phyloP scores from a whole-genome alignment of 2,329 filamentous ascomycete species.

The Bipolaris victoriae region DNA sequence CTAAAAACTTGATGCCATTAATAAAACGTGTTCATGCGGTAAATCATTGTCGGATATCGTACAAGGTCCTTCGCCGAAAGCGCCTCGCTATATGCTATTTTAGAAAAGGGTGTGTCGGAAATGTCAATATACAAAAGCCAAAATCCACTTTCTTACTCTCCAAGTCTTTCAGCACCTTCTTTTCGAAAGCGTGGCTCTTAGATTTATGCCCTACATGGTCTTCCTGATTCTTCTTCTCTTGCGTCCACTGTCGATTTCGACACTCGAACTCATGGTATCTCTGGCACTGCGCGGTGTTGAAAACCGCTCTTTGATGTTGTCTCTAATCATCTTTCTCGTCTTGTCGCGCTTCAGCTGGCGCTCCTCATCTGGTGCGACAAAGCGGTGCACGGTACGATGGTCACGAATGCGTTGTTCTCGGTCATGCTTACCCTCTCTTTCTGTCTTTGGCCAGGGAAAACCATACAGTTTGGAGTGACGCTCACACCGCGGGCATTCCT shows the following conservation, averaged over 20 bases:
- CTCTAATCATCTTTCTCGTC: constrained; percentile 32
- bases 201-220: constrained; percentile 34
- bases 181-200: neutral
- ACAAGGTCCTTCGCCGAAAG: neutral
- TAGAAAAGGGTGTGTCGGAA: neutral
- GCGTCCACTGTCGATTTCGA: constrained; percentile 30
- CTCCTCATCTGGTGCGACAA: constrained; percentile 74
- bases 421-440: constrained; percentile 76
- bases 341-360: constrained; percentile 41
- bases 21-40: neutral
- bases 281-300: constrained; percentile 37
- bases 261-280: constrained; percentile 36
- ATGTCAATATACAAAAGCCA: neutral
- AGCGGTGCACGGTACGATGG: constrained; percentile 85
- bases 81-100: neutral
- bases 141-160: neutral
- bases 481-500: constrained; percentile 90
- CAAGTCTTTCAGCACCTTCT: neutral
- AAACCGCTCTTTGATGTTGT: constrained; percentile 32
- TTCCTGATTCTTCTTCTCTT: constrained; percentile 34
- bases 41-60: neutral
- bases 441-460: constrained; percentile 94
- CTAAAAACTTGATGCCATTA: neutral
- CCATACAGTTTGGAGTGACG: constrained; percentile 95
- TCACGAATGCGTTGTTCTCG: constrained; percentile 74